Evolutionary conservation across 805 yeast genomes (phyloP), one percentile per base, ranked within the genome.

Genomic region (Candida coleopterorum): DNA sequence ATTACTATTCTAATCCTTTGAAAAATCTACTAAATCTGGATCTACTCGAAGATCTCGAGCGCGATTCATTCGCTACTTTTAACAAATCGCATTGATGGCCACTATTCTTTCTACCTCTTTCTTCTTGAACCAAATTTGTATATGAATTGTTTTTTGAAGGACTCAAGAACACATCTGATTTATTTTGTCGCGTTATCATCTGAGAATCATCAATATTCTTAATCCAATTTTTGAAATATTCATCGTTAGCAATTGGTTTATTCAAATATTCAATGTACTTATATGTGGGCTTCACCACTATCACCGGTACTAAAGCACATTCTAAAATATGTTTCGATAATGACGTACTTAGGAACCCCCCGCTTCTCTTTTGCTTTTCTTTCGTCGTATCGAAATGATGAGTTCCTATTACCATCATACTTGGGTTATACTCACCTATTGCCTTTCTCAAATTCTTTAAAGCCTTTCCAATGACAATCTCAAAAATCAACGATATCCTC

Each of bases 371-470:
- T 34, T 44, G 44, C 9, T 28, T 35, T 15, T 34, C 40, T 32
- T 52, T 50, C 10, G 50, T 60, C 16, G 52, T 52, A 33, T 60
- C 62, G 39, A 62, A 67, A 25, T 33, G 36, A 20, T 25, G 36
- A 8, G 69, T 61, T 2, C 73, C 73, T 17, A 68, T 62, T 22
- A 61, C 49, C 72, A 68, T 64, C 70, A 67, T 64, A n/a, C 61
- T 60, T 3, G 73, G 73, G 33, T 53, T 49, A 43, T 62, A 68
- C 44, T 66, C 72, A 18, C 56, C 58, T 16, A 68, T 63, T 6
- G 73, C 72, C 22, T 45, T 47, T 40, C 61, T 57, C 41, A 68
- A 49, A 15, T 58, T 38, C 40, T 62, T 61, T 41, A 61, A 66
- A 4, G 71, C 69, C 33, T 60, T 64, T 1, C 73, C 73, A 16